Evolutionary conservation across 192 early-diverging fungal species (phyloP).

Genomic region (Phycomyces nitens): DNA sequence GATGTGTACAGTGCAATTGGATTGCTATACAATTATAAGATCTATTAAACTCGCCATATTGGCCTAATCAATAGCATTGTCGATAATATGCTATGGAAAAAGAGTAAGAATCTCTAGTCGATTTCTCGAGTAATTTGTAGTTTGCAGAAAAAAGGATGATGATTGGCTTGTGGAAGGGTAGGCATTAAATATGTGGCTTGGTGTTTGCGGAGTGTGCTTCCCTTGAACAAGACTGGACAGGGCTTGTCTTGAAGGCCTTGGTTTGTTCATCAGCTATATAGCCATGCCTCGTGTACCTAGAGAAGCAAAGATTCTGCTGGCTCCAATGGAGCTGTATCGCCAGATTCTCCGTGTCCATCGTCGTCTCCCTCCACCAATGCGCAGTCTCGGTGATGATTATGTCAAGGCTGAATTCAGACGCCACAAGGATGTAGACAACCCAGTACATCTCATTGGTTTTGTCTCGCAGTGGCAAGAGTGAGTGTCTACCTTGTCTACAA

Average conservation of each 20-base stretch:
- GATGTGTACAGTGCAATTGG: no score
- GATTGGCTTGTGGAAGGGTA: no score
- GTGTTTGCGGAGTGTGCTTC: neutral
- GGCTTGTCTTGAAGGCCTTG: neutral
- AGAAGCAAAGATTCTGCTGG: conserved; percentile 37
- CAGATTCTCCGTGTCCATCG: conserved; percentile 52
- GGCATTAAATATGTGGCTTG: no score
- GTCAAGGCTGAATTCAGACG: conserved; percentile 57
- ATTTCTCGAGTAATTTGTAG: no score
- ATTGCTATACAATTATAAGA: no score
- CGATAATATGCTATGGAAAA: no score
- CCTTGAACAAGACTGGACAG: neutral
- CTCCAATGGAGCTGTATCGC: conserved; percentile 51
- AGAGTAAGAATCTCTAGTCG: no score
- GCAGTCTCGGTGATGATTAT: conserved; percentile 55
- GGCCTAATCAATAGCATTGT: no score
- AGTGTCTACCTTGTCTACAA: conserved; percentile 3
- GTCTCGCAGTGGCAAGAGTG: conserved; percentile 54
- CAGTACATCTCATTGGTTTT: conserved; percentile 55
- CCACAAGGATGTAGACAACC: conserved; percentile 53
- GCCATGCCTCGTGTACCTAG: neutral
- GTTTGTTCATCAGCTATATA: neutral
- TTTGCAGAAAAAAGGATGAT: no score
- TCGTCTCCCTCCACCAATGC: conserved; percentile 43
- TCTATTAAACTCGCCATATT: no score